phyloP scores from a whole-genome alignment of 805 yeast genomes.

The Candida sanyiensis region DNA sequence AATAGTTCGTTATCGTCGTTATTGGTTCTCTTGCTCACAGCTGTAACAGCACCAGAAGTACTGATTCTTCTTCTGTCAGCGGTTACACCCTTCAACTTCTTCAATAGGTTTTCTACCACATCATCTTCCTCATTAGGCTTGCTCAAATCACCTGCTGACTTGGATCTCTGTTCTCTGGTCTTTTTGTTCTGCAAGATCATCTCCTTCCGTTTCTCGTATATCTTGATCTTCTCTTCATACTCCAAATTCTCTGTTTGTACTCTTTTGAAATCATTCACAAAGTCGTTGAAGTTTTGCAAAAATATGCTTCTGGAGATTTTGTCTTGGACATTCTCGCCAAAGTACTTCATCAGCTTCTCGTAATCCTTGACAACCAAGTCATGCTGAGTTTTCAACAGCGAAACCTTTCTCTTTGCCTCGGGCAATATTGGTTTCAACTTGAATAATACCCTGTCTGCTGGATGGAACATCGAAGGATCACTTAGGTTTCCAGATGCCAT shows the following conservation, averaged over 20 bases:
- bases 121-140: slow-evolving; percentile 34
- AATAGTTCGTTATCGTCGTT: slow-evolving; percentile 16
- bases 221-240: slow-evolving; percentile 60
- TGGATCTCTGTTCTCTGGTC: slow-evolving; percentile 13
- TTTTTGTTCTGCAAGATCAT: slow-evolving; percentile 32
- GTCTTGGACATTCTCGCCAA: slow-evolving; percentile 60
- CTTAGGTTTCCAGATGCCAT: slow-evolving; percentile 60
- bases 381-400: slow-evolving; percentile 45
- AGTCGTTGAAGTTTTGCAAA: slow-evolving; percentile 55
- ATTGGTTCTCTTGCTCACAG: slow-evolving; percentile 6
- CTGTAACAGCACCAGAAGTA: slow-evolving; percentile 10
- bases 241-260: slow-evolving; percentile 61
- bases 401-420: slow-evolving; percentile 49
- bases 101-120: slow-evolving; percentile 82
- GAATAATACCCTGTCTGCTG: slow-evolving; percentile 53
- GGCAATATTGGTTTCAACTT: slow-evolving; percentile 49
- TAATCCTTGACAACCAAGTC: slow-evolving; percentile 45
- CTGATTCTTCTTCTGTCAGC: slow-evolving; percentile 30
- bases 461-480: slow-evolving; percentile 57
- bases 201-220: slow-evolving; percentile 59
- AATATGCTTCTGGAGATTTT: slow-evolving; percentile 53
- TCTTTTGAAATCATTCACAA: slow-evolving; percentile 54
- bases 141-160: slow-evolving; percentile 28
- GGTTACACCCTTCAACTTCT: slow-evolving; percentile 66
- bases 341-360: slow-evolving; percentile 57